These are phyloP conservation scores for Scheffersomyces lignicola DNA, from an alignment of 1,139 yeast genomes.

Conservation along the genomic window DNA sequence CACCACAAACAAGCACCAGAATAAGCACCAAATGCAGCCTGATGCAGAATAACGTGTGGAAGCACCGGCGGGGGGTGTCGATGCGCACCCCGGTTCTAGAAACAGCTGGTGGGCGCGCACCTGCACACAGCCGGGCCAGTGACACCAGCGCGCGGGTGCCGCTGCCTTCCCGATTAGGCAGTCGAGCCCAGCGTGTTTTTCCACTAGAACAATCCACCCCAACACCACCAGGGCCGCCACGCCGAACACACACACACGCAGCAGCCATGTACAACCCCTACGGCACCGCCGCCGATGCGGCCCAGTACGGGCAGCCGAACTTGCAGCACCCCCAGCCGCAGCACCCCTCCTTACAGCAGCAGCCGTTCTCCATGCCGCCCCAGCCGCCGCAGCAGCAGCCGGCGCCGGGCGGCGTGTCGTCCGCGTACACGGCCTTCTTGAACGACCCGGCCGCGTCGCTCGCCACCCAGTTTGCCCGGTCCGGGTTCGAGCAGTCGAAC, in stretches of 20 bases:
- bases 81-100: too few species aligned
- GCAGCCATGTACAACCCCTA: conserved; percentile 53
- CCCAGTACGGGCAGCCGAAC: conserved; percentile 16
- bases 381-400: conserved; percentile 15
- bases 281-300: conserved; percentile 22
- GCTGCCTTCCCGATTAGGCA: too few species aligned
- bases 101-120: too few species aligned
- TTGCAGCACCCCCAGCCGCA: conserved; percentile 40
- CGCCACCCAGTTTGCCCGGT: conserved; percentile 88
- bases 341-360: conserved; percentile 21
- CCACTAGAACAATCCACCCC: not conserved
- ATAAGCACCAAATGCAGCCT: too few species aligned
- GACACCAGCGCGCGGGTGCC: too few species aligned
- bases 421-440: conserved; percentile 43
- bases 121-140: too few species aligned
- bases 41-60: too few species aligned
- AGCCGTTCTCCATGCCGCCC: conserved; percentile 14
- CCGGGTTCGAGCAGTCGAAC: conserved; percentile 71
- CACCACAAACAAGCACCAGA: too few species aligned
- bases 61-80: too few species aligned
- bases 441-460: conserved; percentile 80
- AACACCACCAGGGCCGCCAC: not conserved
- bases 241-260: too few species aligned
- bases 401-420: conserved; percentile 5
- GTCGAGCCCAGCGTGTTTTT: too few species aligned